A percentile compares a stretch with the other conserved stretches of the same genome.
These are phyloP conservation scores for Sergeia podlipaevii DNA, from an alignment of 208 protist species.

Conservation along the genomic window DNA sequence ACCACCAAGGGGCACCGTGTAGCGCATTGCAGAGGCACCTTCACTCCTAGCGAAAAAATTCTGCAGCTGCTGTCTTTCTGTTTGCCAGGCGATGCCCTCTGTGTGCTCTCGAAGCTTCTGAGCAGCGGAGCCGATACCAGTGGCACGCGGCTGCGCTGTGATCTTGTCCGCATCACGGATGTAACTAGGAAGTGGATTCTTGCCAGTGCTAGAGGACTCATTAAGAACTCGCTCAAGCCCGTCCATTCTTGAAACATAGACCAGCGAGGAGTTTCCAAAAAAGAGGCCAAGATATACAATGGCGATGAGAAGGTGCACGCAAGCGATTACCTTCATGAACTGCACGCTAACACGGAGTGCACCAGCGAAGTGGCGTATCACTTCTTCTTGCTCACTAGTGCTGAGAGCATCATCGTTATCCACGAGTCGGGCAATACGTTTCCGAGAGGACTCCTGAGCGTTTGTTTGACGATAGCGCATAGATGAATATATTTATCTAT, in stretches of 20 bases:
- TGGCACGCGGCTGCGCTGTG: too few species aligned
- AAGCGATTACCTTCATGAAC: constrained; percentile 40
- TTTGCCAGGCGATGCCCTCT: neutral
- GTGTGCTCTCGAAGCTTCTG: neutral
- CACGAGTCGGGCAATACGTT: constrained; percentile 32
- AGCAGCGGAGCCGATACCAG: too few species aligned
- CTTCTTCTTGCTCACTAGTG: constrained; percentile 62
- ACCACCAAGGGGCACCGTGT: too few species aligned
- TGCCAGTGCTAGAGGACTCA: too few species aligned
- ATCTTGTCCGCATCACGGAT: too few species aligned
- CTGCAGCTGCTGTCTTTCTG: constrained; percentile 2
- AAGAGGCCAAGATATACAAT: constrained; percentile 51
- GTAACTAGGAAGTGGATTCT: too few species aligned
- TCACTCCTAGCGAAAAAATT: too few species aligned
- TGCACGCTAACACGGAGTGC: constrained; percentile 30
- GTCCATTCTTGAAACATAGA: constrained; percentile 23
- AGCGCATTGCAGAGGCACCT: too few species aligned
- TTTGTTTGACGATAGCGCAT: constrained; percentile 57
- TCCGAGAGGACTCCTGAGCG: constrained; percentile 7
- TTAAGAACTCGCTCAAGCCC: neutral
- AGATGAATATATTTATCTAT: constrained; percentile 4
- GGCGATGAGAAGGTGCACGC: constrained; percentile 43
- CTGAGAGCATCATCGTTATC: constrained; percentile 45
- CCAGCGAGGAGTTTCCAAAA: constrained; percentile 28
- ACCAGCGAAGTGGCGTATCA: constrained; percentile 53